These are phyloP conservation scores for Ceratobasidium sp. DNA, from an alignment of 1,284 basidiomycete species.

Conservation along the genomic window DNA sequence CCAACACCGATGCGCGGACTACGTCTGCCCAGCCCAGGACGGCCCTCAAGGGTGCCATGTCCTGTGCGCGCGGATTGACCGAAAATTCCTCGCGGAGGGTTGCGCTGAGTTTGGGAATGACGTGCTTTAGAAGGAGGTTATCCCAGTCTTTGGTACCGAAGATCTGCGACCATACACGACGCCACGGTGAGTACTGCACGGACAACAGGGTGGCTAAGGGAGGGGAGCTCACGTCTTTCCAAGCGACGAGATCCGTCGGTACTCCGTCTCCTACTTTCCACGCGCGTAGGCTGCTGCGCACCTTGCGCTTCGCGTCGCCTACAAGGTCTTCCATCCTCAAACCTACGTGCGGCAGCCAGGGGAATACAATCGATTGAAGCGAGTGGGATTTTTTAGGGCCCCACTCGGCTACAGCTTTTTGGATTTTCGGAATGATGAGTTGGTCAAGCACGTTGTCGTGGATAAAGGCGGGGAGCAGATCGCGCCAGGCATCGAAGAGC, in stretches of 20 bases:
- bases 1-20: slow-evolving; percentile 80
- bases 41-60: slow-evolving; percentile 83
- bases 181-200: slow-evolving; percentile 17
- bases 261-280: slow-evolving; percentile 83
- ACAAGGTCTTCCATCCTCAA: slow-evolving; percentile 82
- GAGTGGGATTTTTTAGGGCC: slow-evolving; percentile 69
- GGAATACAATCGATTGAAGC: slow-evolving; percentile 88
- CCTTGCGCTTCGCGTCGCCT: slow-evolving; percentile 85
- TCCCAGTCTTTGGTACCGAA: slow-evolving; percentile 90
- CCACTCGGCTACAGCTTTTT: slow-evolving; percentile 88
- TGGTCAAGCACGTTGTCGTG: slow-evolving; percentile 97
- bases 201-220: slow-evolving; percentile 10
- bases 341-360: slow-evolving; percentile 93
- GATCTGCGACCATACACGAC: slow-evolving; percentile 61
- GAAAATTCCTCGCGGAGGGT: slow-evolving; percentile 84
- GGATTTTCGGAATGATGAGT: slow-evolving; percentile 92
- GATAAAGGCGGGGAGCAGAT: slow-evolving; percentile 89
- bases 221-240: slow-evolving; percentile 78
- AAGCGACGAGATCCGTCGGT: slow-evolving; percentile 78
- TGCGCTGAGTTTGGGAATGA: slow-evolving; percentile 89
- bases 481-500: slow-evolving; percentile 89
- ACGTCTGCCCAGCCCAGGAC: slow-evolving; percentile 83
- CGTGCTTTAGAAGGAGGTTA: slow-evolving; percentile 85
- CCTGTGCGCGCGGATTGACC: slow-evolving; percentile 89
- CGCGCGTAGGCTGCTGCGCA: slow-evolving; percentile 81